Conservation (phyloP, 2,329 filamentous ascomycete genomes). For the Xylariaceae sp. region DNA sequence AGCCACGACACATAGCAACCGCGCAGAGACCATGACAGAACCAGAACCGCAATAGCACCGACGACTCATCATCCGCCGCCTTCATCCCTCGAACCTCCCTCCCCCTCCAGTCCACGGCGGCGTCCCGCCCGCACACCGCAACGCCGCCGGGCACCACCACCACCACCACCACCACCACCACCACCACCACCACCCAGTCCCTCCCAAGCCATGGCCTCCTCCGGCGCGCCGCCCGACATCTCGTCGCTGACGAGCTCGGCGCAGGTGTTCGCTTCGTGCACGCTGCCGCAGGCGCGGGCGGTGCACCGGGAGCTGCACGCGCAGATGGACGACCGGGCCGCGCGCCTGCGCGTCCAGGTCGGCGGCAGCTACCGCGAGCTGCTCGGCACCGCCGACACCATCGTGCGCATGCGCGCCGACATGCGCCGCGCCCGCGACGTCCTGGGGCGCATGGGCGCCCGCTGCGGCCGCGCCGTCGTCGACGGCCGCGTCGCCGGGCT, state of each 20-base stretch:
- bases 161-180: not conserved
- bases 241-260: constrained; percentile 40
- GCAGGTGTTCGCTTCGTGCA: constrained; percentile 49
- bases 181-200: not conserved
- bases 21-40: too few relatives aligned
- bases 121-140: not conserved
- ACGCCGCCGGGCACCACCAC: not conserved
- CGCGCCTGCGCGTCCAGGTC: constrained; percentile 55
- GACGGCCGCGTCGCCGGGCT: constrained; percentile 45
- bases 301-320: constrained; percentile 54
- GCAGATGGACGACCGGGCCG: constrained; percentile 55
- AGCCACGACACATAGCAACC: too few relatives aligned
- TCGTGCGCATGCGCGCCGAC: constrained; percentile 77
- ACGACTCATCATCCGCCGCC: too few relatives aligned
- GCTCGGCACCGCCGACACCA: constrained; percentile 86
- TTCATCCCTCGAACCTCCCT: too few relatives aligned
- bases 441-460: constrained; percentile 63
- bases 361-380: constrained; percentile 75
- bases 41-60: too few relatives aligned
- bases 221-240: constrained; percentile 34
- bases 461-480: constrained; percentile 67
- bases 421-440: constrained; percentile 67
- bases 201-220: constrained; percentile 21
- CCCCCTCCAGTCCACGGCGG: too few relatives aligned
- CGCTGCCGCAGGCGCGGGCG: constrained; percentile 55